Conservation (phyloP, 495 filamentous ascomycete species). For the Penicillium flavigenum region DNA sequence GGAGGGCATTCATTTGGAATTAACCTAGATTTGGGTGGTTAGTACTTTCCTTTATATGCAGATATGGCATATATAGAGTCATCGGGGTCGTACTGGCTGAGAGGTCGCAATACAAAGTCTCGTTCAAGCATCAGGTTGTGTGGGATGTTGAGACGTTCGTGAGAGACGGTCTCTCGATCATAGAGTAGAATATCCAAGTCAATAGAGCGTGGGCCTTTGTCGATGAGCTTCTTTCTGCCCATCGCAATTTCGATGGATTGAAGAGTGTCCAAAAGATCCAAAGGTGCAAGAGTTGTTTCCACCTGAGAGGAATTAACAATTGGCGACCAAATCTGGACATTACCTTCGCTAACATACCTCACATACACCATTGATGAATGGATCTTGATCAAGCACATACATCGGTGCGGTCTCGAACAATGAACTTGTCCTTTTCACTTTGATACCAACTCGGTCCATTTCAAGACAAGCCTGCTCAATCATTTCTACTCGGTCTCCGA, state of each 20-base stretch:
- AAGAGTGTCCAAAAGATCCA: slow-evolving; percentile 72
- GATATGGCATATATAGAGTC: not conserved
- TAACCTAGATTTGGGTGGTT: slow-evolving; percentile 46
- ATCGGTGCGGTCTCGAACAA: slow-evolving; percentile 95
- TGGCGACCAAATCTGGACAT: not conserved
- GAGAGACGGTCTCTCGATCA: slow-evolving; percentile 61
- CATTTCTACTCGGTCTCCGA: slow-evolving; percentile 79
- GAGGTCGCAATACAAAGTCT: slow-evolving; percentile 87
- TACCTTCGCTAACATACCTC: slow-evolving; percentile 57
- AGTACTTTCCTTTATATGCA: not conserved
- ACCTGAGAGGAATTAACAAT: slow-evolving; percentile 54
- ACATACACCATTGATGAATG: slow-evolving; percentile 90
- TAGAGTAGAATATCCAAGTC: slow-evolving; percentile 94
- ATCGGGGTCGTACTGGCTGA: slow-evolving; percentile 66
- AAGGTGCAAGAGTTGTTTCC: slow-evolving; percentile 72
- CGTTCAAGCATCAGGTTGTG: slow-evolving; percentile 85
- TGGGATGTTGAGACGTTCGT: slow-evolving; percentile 75
- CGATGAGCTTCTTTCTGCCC: slow-evolving; percentile 78
- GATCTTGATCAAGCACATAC: slow-evolving; percentile 87
- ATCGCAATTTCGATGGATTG: slow-evolving; percentile 78
- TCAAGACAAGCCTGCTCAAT: slow-evolving; percentile 79
- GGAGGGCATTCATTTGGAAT: slow-evolving; percentile 59
- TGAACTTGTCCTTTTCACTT: slow-evolving; percentile 75
- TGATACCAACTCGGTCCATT: slow-evolving; percentile 70
- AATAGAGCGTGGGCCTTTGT: slow-evolving; percentile 91